Base-by-base conservation (phyloP, 768 basidiomycete genomes). In the Hericium alpestre region DNA sequence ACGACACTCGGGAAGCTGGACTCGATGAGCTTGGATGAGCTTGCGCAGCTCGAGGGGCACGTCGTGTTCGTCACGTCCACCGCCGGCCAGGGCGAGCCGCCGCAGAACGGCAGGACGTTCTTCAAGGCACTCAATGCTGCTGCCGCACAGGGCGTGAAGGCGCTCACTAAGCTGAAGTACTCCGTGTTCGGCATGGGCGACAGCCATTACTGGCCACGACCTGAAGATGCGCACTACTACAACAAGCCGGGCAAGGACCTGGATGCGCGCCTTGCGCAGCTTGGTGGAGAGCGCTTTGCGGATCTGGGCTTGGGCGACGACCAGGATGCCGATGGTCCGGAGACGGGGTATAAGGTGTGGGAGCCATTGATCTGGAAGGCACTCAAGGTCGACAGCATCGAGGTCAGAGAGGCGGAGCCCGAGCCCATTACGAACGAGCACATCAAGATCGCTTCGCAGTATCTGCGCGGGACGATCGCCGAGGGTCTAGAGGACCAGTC, bases 341-440 rank as follows among this genome's bases (percentile, higher is more conserved):
- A 93, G 72, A 98, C 96, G 0, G 96, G 94, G 0, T 99, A 98
- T 79, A 95, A 90, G 69, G 61, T 80, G n/a, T 98, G 94, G 93
- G 95, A 98, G 69, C 84, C 92, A 38, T 74, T 79, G 50, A 63
- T 98, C 39, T 99, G 96, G 96, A 93, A 95, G 72, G 87, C 85
- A 1, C 76, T 98, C 27, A 93, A 95, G 53, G 93, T 98, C 49
- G 96, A 93, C 69, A 75, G 74, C 15, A 73, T 98, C 51, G 89
- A 96, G 68, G 82, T 97, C 18, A 80, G 77, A 37, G 96, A 98
- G 71, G 87, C 86, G 18, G 94, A 98, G 68, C 94, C 94, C 0
- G 94, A 98, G 64, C 84, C 91, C 1, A 95, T 99, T 70, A 97
- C 96, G 55, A 97, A 98, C 76, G 96, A 99, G 73, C 93, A 98